A percentile compares a stretch with the other conserved stretches of the same genome.
Conservation (phyloP, 108 stramenopile genomes). For the Pseudonitzschia delicatissima region DNA sequence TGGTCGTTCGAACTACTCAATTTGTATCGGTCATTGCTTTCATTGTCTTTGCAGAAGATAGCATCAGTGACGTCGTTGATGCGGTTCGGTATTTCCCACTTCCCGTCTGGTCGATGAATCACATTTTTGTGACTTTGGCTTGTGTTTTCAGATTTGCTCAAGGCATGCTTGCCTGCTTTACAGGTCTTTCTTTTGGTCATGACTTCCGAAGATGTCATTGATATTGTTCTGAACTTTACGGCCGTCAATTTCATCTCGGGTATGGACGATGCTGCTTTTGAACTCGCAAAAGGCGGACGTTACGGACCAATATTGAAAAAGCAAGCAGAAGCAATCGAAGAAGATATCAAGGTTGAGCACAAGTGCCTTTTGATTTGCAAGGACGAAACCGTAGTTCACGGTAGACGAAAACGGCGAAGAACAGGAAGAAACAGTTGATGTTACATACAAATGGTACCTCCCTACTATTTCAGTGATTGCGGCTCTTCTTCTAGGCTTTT, state of each 20-base stretch:
- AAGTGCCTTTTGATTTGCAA: too few relatives aligned
- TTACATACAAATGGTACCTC: background rate
- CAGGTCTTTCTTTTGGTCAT: background rate
- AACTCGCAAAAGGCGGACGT: background rate
- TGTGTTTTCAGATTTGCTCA: background rate
- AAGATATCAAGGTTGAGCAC: background rate
- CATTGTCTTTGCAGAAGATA: background rate
- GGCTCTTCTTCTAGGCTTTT: background rate
- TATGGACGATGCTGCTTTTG: background rate
- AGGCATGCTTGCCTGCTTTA: background rate
- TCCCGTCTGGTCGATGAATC: background rate
- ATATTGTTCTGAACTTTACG: background rate
- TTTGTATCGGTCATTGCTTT: background rate
- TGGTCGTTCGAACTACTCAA: background rate
- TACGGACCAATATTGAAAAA: background rate
- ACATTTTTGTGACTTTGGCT: background rate
- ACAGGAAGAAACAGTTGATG: background rate
- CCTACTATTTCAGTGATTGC: background rate
- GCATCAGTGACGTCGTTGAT: background rate
- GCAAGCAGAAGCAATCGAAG: background rate
- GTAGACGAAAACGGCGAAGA: too few relatives aligned
- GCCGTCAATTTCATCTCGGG: background rate
- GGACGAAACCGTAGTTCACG: too few relatives aligned
- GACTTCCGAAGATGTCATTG: background rate
- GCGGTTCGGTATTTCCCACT: background rate